Conservation (phyloP, 2,329 filamentous ascomycete genomes). For the Raffaelea deltoideospora region DNA sequence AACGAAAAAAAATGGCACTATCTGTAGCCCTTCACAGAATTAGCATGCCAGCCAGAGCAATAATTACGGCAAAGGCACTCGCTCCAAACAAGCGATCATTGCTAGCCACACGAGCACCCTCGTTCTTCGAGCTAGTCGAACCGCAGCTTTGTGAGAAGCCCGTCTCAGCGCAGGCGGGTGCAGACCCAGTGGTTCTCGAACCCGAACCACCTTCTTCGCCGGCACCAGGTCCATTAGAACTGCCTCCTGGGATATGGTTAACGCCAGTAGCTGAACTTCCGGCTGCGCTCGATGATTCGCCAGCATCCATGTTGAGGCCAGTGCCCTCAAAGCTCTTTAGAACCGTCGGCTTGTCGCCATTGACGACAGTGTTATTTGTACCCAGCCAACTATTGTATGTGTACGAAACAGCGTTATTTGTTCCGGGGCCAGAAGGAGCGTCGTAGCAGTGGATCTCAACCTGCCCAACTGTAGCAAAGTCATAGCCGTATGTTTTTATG, state of each 20-base stretch:
- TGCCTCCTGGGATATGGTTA: constrained; percentile 16
- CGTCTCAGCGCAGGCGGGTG: constrained; percentile 19
- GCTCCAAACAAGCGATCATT: constrained; percentile 16
- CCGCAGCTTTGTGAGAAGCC: constrained; percentile 27
- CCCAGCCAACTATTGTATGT: constrained; percentile 50
- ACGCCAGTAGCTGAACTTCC: constrained; percentile 3
- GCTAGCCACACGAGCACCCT: constrained; percentile 11
- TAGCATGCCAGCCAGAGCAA: constrained; percentile 19
- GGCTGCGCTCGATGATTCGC: no score
- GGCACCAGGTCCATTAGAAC: constrained; percentile 12
- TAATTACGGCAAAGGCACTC: constrained; percentile 21
- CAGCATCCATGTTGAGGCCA: constrained; percentile 54
- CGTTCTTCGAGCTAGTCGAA: constrained; percentile 15
- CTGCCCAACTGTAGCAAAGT: constrained; percentile 65
- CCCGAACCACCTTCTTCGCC: constrained; percentile 5
- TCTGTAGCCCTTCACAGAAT: no score
- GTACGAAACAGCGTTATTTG: constrained; percentile 58
- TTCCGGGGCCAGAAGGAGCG: constrained; percentile 42
- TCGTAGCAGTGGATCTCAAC: constrained; percentile 81
- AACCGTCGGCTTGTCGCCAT: constrained; percentile 59
- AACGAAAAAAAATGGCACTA: no score
- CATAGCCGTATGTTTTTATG: constrained; percentile 75
- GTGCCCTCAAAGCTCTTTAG: constrained; percentile 70
- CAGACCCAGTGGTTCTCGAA: constrained; percentile 2
- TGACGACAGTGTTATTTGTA: constrained; percentile 63